Evolutionary conservation across 2,329 filamentous ascomycete genomes (phyloP), one percentile per base, ranked within the genome.

Genomic region (Sarocladiaceae sp.): DNA sequence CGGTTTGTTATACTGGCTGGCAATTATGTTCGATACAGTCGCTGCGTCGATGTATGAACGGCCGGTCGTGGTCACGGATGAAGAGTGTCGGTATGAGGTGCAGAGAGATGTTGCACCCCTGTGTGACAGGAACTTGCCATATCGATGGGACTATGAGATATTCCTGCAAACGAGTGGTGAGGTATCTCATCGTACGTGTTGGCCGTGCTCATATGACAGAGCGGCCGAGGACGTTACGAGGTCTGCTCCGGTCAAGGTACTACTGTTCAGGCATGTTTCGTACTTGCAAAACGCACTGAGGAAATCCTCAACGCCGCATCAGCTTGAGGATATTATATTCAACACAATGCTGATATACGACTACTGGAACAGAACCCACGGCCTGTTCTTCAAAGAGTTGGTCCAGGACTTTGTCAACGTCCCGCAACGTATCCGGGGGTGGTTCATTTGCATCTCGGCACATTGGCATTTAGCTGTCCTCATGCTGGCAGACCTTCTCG

Each of bases 391-490:
- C 54, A 60, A 67, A 11, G 76, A 79, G 52, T 73, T 79, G 11
- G 64, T 80, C 7, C 64, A 67, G 3, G 61, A 77, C 55, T 79
- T 80, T 50, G 65, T 73, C 25, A 58, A 63, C 1, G 69, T 83
- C 1, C 77, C 78, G 1, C 57, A 71, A 1, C 75, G 76, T 4
- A 72, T 83, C 3, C 78, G 80, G 57, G 78, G 79, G 20, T 83
- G 80, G 80, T 82, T 81, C 54, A 70, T 81, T 7, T 76, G 79
- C 50, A 71, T 83, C 29, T 69, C 74, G 0, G 75, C 73, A 0
- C 80, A 83, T 55, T 83, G 79, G 79, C 76, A 82, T 53, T 71
- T 83, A 0, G 80, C 73, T 2, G 70, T 71, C 0, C 69, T 84
- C 35, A 69, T 83, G 39, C 64, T 83, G 2, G 77, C 78, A 22